Evolutionary conservation across 2,329 filamentous ascomycete species (phyloP).

Genomic region (Dothideomycetidae sp.): DNA sequence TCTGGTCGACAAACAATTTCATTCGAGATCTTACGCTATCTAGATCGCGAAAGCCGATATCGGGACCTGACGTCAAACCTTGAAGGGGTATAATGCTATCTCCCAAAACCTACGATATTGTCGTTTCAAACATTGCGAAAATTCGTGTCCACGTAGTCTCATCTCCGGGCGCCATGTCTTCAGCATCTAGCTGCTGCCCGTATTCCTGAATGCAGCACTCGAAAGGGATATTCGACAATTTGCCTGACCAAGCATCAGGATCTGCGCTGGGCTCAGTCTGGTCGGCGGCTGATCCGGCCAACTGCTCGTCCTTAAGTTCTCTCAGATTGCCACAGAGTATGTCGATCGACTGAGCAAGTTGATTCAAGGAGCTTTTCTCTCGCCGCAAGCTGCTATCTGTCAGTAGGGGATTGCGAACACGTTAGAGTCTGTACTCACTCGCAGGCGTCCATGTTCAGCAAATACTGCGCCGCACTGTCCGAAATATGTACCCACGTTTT

Average conservation of each 20-base stretch:
- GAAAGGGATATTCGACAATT: slow-evolving; percentile 29
- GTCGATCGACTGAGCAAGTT: slow-evolving; percentile 57
- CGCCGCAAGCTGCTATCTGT: slow-evolving; percentile 37
- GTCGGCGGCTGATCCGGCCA: slow-evolving; percentile 9
- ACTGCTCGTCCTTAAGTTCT: slow-evolving; percentile 41
- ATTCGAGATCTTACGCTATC: slow-evolving; percentile 16
- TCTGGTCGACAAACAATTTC: slow-evolving; percentile 49
- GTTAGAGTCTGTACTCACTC: slow-evolving; percentile 31
- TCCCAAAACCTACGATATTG: slow-evolving; percentile 15
- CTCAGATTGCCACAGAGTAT: slow-evolving; percentile 76
- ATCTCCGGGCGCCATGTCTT: slow-evolving; percentile 17
- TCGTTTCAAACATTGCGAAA: slow-evolving; percentile 19
- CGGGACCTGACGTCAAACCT: slow-evolving; percentile 23
- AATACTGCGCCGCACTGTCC: slow-evolving; percentile 40
- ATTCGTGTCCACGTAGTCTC: slow-evolving; percentile 21
- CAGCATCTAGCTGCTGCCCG: slow-evolving; percentile 23
- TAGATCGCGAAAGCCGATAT: neutral
- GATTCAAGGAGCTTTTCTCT: slow-evolving; percentile 34
- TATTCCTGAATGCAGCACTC: slow-evolving; percentile 33
- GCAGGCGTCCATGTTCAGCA: slow-evolving; percentile 41
- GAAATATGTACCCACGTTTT: slow-evolving; percentile 56
- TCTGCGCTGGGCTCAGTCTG: slow-evolving; percentile 14
- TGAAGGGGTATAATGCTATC: too few relatives aligned
- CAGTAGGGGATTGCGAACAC: neutral
- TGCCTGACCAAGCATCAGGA: slow-evolving; percentile 12